Evolutionary conservation across 768 basidiomycete species (phyloP), one percentile per base, ranked within the genome.

Genomic region (Boletus reticulatus): DNA sequence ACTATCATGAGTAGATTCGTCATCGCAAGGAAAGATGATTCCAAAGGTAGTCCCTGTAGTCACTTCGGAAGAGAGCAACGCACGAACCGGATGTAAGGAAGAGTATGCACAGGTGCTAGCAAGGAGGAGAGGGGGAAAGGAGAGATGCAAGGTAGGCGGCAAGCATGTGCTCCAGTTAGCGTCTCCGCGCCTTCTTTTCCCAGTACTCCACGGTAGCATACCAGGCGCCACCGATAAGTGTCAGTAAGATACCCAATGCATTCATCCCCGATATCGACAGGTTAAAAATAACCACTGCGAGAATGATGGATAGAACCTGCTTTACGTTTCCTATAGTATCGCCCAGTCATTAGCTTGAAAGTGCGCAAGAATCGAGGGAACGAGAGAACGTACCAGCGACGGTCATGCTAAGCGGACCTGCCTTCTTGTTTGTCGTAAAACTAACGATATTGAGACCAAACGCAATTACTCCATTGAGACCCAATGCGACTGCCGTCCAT

Each of bases 401-500:
- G 11, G 89, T 92, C 89, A 95, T 96, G 45, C 87, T 89, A 59
- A 96, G 68, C 13, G 94, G 87, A 3, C 94, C 94, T 0, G 92
- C 87, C 67, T 89, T 86, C 72, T 88, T 87, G 74, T 98, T 99
- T n/a, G 97, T 92, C 39, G 90, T 91, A 67, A 99, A 97, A 68
- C 89, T 92, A 53, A 97, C 91, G 3, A 98, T 84, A 63, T 98
- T 99, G 49, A 99, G 76, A 14, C 85, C 88, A 66, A 97, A 98
- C 4, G 97, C 97, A 64, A 98, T 84, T 14, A 78, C 67, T 0
- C 94, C 96, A 62, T 98, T 99, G 36, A 88, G 64, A 6, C 84
- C 59, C 43, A 98, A 72, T 7, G 85, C 82, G 2, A 79, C 55
- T 2, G 80, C 73, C 55, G 79, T 81, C 49, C 66, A 61, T 27